Percentiles rank a stretch among this genome's conserved stretches.
phyloP scores from a whole-genome alignment of 2,329 filamentous ascomycete genomes.

The Neoarthrinium moseri region DNA sequence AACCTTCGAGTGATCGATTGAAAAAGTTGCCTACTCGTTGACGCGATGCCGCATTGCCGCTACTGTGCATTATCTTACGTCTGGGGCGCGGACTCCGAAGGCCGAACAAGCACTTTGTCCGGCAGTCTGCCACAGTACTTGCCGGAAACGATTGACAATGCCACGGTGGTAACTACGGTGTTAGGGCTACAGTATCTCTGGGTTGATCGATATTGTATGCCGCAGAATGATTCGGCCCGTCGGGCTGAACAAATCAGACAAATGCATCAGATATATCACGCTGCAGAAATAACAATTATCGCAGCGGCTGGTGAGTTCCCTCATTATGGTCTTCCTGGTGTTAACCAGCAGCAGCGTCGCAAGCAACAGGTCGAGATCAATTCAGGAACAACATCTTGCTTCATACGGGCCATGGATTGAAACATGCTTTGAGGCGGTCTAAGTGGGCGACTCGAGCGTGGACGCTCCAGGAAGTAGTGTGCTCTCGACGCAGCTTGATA shows the following conservation, averaged over 20 bases:
- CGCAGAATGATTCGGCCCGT: slow-evolving; percentile 14
- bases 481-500: slow-evolving; percentile 34
- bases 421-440: slow-evolving; percentile 17
- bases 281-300: slow-evolving; percentile 35
- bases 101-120: too few species aligned
- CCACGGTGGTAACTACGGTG: slow-evolving; percentile 26
- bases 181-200: slow-evolving; percentile 35
- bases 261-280: slow-evolving; percentile 37
- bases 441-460: slow-evolving; percentile 35
- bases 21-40: too few species aligned
- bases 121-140: neutral
- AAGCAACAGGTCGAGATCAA: neutral
- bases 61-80: too few species aligned
- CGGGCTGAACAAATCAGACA: slow-evolving; percentile 28
- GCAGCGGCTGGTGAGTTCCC: slow-evolving; percentile 33
- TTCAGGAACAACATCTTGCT: slow-evolving; percentile 10
- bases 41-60: too few species aligned
- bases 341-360: too few species aligned
- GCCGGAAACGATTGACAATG: slow-evolving; percentile 10
- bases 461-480: slow-evolving; percentile 38
- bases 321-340: slow-evolving; percentile 32
- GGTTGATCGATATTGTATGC: slow-evolving; percentile 36
- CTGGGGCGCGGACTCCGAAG: too few species aligned
- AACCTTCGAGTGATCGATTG: too few species aligned
- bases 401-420: slow-evolving; percentile 22